Conservation (phyloP, 2,329 filamentous ascomycete genomes). For the Colletotrichum lupini region DNA sequence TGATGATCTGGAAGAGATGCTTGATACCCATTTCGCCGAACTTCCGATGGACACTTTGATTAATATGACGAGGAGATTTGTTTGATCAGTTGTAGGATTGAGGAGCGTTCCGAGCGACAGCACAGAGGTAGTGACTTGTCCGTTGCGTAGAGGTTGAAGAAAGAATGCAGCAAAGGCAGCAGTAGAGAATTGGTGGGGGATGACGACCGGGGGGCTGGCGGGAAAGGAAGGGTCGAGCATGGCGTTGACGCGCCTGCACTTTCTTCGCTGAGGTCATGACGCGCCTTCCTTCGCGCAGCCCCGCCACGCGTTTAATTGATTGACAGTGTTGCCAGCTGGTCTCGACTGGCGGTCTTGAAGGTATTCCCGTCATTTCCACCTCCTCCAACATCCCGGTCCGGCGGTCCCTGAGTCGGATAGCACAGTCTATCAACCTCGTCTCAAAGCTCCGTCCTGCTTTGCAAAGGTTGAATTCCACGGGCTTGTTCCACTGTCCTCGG, state of each 20-base stretch:
- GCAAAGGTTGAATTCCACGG: too few relatives aligned
- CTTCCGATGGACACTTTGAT: neutral
- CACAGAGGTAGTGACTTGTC: neutral
- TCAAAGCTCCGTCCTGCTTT: too few relatives aligned
- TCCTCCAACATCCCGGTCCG: too few relatives aligned
- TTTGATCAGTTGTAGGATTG: neutral
- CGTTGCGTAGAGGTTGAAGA: neutral
- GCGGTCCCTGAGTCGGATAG: too few relatives aligned
- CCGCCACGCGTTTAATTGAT: constrained; percentile 30
- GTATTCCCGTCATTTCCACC: too few relatives aligned
- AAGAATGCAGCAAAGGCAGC: neutral
- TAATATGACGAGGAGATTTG: neutral
- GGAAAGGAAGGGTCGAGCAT: neutral
- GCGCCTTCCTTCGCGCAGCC: constrained; percentile 3
- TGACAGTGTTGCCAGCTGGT: neutral
- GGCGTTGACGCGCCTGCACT: constrained; percentile 13
- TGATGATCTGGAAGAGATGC: constrained; percentile 83
- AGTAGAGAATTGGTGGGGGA: too few relatives aligned
- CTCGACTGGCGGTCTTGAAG: neutral
- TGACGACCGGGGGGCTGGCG: neutral
- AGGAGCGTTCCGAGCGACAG: neutral
- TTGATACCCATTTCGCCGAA: constrained; percentile 69
- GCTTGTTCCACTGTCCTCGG: too few relatives aligned
- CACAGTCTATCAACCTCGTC: too few relatives aligned
- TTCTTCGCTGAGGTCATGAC: constrained; percentile 20